Evolutionary conservation across 805 yeast genomes (phyloP), one percentile per base, ranked within the genome.

Genomic region (Millerozyma miso): DNA sequence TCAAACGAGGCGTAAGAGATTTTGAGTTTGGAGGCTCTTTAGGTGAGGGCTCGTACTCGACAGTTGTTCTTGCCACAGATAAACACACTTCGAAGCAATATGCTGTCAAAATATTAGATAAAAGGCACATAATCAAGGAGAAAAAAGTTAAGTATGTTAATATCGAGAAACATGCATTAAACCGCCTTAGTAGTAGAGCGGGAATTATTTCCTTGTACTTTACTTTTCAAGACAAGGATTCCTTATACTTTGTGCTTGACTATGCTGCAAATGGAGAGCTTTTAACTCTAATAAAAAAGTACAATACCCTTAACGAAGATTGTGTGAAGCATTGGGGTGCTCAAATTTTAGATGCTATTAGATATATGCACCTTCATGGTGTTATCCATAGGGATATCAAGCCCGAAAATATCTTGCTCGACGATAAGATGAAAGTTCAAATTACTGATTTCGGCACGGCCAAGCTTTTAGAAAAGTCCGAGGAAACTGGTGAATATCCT

Each of bases 381-480:
- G 80, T 86, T 19, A 74, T 86, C 35, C 95, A 86, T 56, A 69
- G 95, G 60, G 95, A 86, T 63, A 75, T 86, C 37, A 86, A 86
- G 58, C 95, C 95, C 0, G 95, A 86, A 55, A 86, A 86, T 59
- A 85, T 86, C 20, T 60, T 86, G 39, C 65, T 86, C 17, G 87
- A 83, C 55, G 67, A 66, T 31, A 72, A 80, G 19, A 69, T 76
- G 70, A 75, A 80, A 45, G 71, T 85, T 33, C 83, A 80, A 59
- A 73, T 86, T 31, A 86, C 95, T 1, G 95, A 86, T 65, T 86
- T 86, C 59, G 95, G 95, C 19, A 86, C 95, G 0, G 95, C 95
- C 0, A 81, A 83, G 51, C 62, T 86, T 37, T 60, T 86, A 20
- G 87, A 83, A n/a, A 67, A 68, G 43, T 66, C 66, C 29, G 69